These are phyloP conservation scores for Camelina sativa DNA, from an alignment of 345 rosid species.

Conservation along the genomic window DNA sequence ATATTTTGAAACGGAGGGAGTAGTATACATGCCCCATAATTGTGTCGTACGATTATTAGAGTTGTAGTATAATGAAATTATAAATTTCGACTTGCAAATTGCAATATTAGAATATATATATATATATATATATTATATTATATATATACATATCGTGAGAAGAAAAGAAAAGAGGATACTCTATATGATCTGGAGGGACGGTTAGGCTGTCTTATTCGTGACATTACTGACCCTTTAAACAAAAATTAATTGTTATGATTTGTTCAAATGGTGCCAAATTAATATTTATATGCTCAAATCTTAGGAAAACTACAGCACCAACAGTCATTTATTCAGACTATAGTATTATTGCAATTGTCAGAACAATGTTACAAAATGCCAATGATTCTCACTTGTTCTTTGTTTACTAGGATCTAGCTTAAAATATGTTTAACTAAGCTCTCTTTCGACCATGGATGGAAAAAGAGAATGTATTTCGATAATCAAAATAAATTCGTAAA, in stretches of 20 bases:
- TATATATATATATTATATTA: too few relatives aligned
- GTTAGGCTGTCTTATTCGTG: slow-evolving; percentile 41
- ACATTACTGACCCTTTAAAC: slow-evolving; percentile 3
- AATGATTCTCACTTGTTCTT: background rate
- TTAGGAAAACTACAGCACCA: slow-evolving; percentile 12
- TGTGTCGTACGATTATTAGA: slow-evolving; percentile 27
- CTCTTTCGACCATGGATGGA: background rate
- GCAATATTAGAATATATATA: background rate
- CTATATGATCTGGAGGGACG: slow-evolving; percentile 33
- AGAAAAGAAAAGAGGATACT: background rate
- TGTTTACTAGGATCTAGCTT: background rate
- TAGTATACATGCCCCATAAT: slow-evolving; percentile 6
- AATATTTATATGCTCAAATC: slow-evolving; percentile 3
- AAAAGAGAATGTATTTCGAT: background rate
- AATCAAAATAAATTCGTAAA: background rate
- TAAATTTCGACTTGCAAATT: slow-evolving; percentile 5
- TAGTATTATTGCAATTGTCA: slow-evolving; percentile 17
- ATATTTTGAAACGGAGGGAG: too few relatives aligned
- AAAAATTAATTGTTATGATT: background rate
- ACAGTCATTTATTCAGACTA: slow-evolving; percentile 7
- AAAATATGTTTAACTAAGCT: background rate
- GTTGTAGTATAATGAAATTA: slow-evolving; percentile 25
- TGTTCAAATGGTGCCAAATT: background rate
- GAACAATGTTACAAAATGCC: slow-evolving; percentile 16
- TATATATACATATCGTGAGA: background rate